Percentiles rank a stretch among this genome's conserved stretches.
phyloP scores from a whole-genome alignment of 805 yeast species.

The Barnettozyma sp. region DNA sequence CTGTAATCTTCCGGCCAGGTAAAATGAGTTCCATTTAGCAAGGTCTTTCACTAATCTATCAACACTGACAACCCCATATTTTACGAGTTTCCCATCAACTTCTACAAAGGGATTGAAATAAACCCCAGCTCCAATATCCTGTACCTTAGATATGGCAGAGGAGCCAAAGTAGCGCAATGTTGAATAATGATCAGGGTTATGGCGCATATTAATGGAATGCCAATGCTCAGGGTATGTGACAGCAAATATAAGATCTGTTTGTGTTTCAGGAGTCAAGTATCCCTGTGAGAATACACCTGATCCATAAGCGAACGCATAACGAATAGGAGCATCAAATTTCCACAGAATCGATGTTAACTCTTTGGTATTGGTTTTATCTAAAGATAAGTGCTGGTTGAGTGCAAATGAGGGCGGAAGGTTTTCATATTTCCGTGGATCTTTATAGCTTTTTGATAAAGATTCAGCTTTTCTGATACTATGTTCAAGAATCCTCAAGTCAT shows the following conservation, averaged over 20 bases:
- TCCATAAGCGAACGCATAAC: conserved; percentile 88
- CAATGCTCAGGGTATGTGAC: conserved; percentile 70
- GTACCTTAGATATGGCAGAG: conserved; percentile 47
- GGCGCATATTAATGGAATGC: conserved; percentile 66
- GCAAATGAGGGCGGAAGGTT: conserved; percentile 51
- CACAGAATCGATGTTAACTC: conserved; percentile 44
- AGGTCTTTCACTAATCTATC: conserved; percentile 59
- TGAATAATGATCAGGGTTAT: conserved; percentile 75
- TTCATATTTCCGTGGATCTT: conserved; percentile 16
- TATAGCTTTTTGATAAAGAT: conserved; percentile 15
- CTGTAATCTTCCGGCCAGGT: conserved; percentile 87
- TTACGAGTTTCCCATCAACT: conserved; percentile 53
- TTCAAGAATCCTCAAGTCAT: conserved; percentile 19
- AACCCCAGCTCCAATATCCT: conserved; percentile 78
- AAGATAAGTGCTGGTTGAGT: conserved; percentile 46
- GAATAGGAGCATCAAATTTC: conserved; percentile 63
- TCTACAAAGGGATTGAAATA: conserved; percentile 88
- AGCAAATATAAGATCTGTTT: conserved; percentile 79
- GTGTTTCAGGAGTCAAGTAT: conserved; percentile 44
- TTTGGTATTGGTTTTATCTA: conserved; percentile 34
- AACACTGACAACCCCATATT: conserved; percentile 80
- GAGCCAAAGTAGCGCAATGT: conserved; percentile 54
- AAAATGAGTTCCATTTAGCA: conserved; percentile 77
- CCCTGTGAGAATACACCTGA: conserved; percentile 87
- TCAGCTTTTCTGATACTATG: conserved; percentile 24